Conservation (phyloP, 2,329 filamentous ascomycete species). For the Monilinia fructicola region DNA sequence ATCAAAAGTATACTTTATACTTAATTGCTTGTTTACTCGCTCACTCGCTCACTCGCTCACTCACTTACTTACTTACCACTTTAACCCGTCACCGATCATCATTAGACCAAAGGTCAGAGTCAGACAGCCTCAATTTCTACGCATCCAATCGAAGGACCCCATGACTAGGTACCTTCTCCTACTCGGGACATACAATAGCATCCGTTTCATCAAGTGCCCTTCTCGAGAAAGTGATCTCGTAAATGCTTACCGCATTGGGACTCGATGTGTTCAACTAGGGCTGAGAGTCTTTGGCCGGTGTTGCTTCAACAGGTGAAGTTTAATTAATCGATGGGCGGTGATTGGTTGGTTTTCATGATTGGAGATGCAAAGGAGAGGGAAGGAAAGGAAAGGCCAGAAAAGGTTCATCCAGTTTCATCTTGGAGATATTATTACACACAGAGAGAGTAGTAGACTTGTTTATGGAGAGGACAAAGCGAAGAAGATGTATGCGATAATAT, state of each 20-base stretch:
- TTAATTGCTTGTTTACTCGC: no score
- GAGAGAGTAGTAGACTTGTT: no score
- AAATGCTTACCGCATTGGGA: conserved; percentile 7
- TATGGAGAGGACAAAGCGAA: no score
- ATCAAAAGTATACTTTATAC: neutral
- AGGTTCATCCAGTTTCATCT: no score
- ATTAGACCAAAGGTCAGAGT: conserved; percentile 2
- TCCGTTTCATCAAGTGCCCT: neutral
- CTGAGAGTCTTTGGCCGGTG: neutral
- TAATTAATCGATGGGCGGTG: neutral
- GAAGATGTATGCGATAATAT: no score
- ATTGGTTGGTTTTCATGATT: neutral
- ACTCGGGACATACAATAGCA: no score
- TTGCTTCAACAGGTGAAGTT: neutral
- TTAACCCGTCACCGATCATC: neutral
- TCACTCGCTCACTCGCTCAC: no score
- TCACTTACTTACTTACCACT: neutral
- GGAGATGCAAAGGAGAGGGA: neutral
- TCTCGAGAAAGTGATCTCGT: neutral
- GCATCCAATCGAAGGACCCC: conserved; percentile 10
- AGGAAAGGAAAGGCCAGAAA: no score
- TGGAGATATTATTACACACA: no score
- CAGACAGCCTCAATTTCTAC: conserved; percentile 18
- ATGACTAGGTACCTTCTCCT: no score
- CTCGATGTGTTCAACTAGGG: neutral